Base-by-base conservation (phyloP, 352 stramenopile species). In the Pythium periplocum region DNA sequence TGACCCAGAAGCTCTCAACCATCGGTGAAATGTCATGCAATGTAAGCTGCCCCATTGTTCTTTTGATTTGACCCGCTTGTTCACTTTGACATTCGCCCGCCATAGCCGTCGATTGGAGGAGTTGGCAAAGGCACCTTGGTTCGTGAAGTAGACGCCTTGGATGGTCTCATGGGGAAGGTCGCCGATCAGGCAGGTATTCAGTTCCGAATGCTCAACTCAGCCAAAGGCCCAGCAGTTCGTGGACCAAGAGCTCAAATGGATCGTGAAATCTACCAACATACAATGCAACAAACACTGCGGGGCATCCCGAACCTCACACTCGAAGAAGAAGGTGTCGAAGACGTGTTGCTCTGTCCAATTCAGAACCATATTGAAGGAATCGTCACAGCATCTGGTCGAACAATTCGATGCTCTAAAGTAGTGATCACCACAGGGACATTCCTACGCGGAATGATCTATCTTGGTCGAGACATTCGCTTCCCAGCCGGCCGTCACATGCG, bases 391-490 rank as follows among this genome's bases (percentile, higher is more conserved):
- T 80, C 76, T 0, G 82, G 78, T 4, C 63, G 64, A 4, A 66
- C 71, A 10, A 86, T 93, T 42, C 53, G 50, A n/a, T 72, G 68
- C 35, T 58, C 62, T 11, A 71, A 77, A 7, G 87, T 88, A n/a
- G 93, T 99, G 35, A 95, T 99, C 51, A 99, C 96, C 8, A 99
- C 97, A 2, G 97, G 97, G 11, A 99, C 97, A 12, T 99, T 99
- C 66, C 69, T 99, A 12, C 75, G 96, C 10, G 97, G 96, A 12
- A 94, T 97, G 53, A 93, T 98, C 43, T 98, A 98, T 64, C 83
- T 99, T 38, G 97, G 97, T 9, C 76, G 76, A 11, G 78, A 90
- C 62, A 77, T 90, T 43, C 72, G 87, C 36, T 97, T 98, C 62
- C 84, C 83, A n/a, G 96, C 96, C 2, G 96, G 96, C 9, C 75